Percentiles rank a stretch among this genome's conserved stretches.
Evolutionary conservation across 1,284 basidiomycete genomes (phyloP).

Genomic region (Malassezia pachydermatis): DNA sequence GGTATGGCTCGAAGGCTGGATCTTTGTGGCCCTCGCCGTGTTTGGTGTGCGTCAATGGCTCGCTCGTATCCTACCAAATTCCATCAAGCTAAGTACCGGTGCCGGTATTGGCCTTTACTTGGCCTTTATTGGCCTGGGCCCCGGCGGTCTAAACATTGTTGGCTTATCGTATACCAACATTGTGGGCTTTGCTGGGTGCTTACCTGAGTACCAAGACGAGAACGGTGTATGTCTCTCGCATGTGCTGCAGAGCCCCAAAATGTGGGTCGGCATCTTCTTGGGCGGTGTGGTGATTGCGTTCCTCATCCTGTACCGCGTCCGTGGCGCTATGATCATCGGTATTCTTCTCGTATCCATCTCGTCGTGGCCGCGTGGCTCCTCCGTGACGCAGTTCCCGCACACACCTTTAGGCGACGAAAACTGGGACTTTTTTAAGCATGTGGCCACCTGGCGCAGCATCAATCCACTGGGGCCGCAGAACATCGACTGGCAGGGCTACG

Average conservation of each 20-base stretch:
- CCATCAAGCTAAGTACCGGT: conserved; percentile 70
- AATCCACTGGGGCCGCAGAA: conserved; percentile 53
- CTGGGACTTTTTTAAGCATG: conserved; percentile 77
- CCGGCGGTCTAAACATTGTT: conserved; percentile 65
- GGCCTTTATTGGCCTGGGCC: conserved; percentile 52
- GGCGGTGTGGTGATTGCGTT: conserved; percentile 58
- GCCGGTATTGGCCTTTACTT: conserved; percentile 73
- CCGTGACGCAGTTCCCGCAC: conserved; percentile 74
- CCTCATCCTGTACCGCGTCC: conserved; percentile 73
- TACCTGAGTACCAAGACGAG: conserved; percentile 31
- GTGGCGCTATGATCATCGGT: conserved; percentile 66
- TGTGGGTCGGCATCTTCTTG: conserved; percentile 79
- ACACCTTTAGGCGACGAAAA: conserved; percentile 59
- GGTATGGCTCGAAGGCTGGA: conserved; percentile 62
- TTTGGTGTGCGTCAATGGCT: conserved; percentile 83
- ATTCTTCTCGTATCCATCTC: conserved; percentile 77
- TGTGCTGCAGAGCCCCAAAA: conserved; percentile 63
- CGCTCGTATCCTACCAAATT: conserved; percentile 74
- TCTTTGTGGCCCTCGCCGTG: conserved; percentile 71
- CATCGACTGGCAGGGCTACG: conserved; percentile 53
- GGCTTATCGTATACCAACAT: conserved; percentile 64
- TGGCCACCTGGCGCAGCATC: conserved; percentile 59
- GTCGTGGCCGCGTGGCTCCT: conserved; percentile 71
- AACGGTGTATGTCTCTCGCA: conserved; percentile 59
- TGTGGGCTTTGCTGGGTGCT: conserved; percentile 70